A percentile compares a stretch with the other conserved stretches of the same genome.
These are phyloP conservation scores for Aspergillus steynii DNA, from an alignment of 495 filamentous ascomycete species.

Conservation along the genomic window DNA sequence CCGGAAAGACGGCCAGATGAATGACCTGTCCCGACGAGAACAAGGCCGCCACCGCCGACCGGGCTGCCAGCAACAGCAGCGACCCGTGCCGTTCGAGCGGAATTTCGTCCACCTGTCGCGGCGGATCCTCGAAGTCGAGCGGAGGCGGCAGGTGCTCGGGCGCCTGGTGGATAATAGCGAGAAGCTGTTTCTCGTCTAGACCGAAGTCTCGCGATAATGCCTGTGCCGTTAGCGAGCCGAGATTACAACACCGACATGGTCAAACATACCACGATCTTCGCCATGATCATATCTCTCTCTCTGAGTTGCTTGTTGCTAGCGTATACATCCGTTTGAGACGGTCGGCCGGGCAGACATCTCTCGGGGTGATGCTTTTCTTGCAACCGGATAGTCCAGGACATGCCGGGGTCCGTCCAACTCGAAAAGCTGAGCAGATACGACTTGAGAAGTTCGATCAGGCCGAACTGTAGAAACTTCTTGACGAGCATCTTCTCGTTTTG, in stretches of 20 bases:
- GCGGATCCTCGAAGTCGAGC: constrained; percentile 43
- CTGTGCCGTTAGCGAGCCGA: constrained; percentile 34
- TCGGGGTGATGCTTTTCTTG: constrained; percentile 68
- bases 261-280: constrained; percentile 68
- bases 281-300: constrained; percentile 68
- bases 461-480: constrained; percentile 75
- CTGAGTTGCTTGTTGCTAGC: constrained; percentile 60
- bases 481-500: constrained; percentile 62
- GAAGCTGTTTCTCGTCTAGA: constrained; percentile 52
- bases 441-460: constrained; percentile 81
- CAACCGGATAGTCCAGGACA: constrained; percentile 76
- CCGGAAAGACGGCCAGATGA: constrained; percentile 60
- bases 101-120: constrained; percentile 60
- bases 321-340: constrained; percentile 63
- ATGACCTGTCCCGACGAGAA: constrained; percentile 34
- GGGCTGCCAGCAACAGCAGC: constrained; percentile 58
- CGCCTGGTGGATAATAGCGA: constrained; percentile 39
- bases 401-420: constrained; percentile 59
- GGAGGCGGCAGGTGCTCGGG: constrained; percentile 39
- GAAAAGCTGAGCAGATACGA: constrained; percentile 64
- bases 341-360: constrained; percentile 38
- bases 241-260: not conserved
- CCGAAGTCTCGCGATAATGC: constrained; percentile 73
- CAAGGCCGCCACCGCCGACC: constrained; percentile 43
- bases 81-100: constrained; percentile 72